These are phyloP conservation scores for Colletotrichum sp. DNA, from an alignment of 2,329 filamentous ascomycete species.

Conservation along the genomic window DNA sequence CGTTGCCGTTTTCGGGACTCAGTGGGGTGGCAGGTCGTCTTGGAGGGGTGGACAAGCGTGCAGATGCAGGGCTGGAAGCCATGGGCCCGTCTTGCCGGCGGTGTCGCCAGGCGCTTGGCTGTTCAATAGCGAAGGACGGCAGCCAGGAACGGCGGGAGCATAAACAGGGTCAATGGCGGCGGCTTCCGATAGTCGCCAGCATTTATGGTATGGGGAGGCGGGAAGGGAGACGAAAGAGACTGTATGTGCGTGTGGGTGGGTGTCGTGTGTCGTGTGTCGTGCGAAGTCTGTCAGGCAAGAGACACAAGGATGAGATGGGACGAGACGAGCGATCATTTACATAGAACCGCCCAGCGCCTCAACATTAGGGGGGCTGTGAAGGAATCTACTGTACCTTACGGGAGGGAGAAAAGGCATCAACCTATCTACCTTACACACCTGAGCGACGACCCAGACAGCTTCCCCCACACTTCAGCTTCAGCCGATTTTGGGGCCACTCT, in stretches of 20 bases:
- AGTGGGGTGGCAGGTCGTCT: constrained; percentile 67
- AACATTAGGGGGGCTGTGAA: background rate
- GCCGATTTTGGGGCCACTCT: background rate
- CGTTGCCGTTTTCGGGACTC: constrained; percentile 35
- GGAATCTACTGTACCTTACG: background rate
- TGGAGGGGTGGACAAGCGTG: constrained; percentile 45
- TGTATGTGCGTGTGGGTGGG: background rate
- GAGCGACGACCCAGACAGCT: background rate
- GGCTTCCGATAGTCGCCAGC: background rate
- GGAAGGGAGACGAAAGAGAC: background rate
- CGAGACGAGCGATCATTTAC: background rate
- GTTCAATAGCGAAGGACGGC: background rate
- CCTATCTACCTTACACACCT: background rate
- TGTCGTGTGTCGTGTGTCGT: background rate
- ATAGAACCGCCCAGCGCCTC: background rate
- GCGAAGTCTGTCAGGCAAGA: background rate
- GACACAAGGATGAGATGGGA: constrained; percentile 2
- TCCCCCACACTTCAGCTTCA: background rate
- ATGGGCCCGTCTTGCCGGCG: constrained; percentile 43
- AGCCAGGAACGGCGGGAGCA: background rate
- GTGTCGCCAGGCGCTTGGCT: background rate
- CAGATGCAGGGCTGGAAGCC: constrained; percentile 54
- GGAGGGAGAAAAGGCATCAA: background rate
- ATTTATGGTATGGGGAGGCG: background rate
- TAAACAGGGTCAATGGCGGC: background rate